These are phyloP conservation scores for Phanerodontia chrysosporium DNA, from an alignment of 768 basidiomycete species.

Conservation along the genomic window DNA sequence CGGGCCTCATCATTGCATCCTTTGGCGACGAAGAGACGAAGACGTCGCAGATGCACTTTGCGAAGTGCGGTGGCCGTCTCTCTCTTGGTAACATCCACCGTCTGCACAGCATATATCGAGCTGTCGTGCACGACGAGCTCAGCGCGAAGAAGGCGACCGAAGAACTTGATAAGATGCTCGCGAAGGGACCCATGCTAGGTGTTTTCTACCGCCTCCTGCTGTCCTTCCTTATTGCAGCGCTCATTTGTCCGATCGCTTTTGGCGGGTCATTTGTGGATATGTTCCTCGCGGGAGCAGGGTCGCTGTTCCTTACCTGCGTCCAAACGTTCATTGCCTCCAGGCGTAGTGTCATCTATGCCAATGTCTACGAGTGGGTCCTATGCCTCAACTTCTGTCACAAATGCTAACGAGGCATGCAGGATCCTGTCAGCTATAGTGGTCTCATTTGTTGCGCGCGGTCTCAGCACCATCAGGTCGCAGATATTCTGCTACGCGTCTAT, in stretches of 20 bases:
- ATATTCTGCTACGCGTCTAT: conserved; percentile 92
- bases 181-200: conserved; percentile 61
- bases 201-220: conserved; percentile 58
- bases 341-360: conserved; percentile 79
- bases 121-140: conserved; percentile 89
- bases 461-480: conserved; percentile 71
- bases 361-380: conserved; percentile 80
- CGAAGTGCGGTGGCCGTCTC: conserved; percentile 73
- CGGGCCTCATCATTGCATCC: conserved; percentile 77
- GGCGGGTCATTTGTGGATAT: conserved; percentile 83
- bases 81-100: conserved; percentile 82
- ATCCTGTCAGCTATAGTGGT: conserved; percentile 55
- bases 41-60: conserved; percentile 84
- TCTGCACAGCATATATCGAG: conserved; percentile 80
- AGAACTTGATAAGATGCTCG: conserved; percentile 59
- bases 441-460: conserved; percentile 75
- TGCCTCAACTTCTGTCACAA: background rate
- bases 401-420: background rate
- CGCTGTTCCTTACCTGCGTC: conserved; percentile 62
- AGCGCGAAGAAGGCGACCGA: conserved; percentile 73
- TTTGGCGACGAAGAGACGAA: conserved; percentile 90
- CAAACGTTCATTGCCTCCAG: conserved; percentile 68
- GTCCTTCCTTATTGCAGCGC: conserved; percentile 64
- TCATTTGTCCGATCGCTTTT: conserved; percentile 84
- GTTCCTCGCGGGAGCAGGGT: conserved; percentile 72